Evolutionary conservation across 1,139 yeast species (phyloP), one percentile per base, ranked within the genome.

Genomic region (Geotrichum bryndzae): DNA sequence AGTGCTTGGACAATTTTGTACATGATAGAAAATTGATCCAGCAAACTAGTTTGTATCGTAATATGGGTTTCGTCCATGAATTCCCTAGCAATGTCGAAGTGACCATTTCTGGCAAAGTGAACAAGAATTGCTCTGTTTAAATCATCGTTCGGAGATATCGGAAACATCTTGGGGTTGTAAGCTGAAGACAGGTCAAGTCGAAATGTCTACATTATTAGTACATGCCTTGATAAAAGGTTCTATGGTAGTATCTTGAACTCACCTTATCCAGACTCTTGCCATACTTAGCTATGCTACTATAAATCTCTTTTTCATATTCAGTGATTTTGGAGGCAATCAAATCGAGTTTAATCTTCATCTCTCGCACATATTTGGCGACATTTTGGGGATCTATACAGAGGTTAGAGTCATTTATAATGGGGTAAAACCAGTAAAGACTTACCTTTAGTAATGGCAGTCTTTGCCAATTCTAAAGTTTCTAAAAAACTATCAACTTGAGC

Each of bases 21-120:
- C 71, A 80, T 68, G 11, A 72, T 65, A 31, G 70, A 66, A 63
- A 80, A 80, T 58, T 73, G 74, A 2, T 64, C 64, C n/a, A 76
- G 64, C 53, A 77, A 64, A 13, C 68, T 68, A 7, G 61, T 66
- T 0, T 78, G 76, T 1, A 75, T 69, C 10, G 65, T 57, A 7
- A 79, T 65, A 0, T 65, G 64, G 1, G 77, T 69, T 59, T 78
- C 82, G 7, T 65, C 60, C 65, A 72, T 72, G 57, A 78, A 67
- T 11, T 61, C 65, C 3, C 70, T 64, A 3, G 77, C 76, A 15
- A 75, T 73, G 1, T 76, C 77, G 63, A 80, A 78, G 54, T 79
- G 75, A 1, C 83, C 84, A 31, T 73, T 74, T 27, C 83, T 69
- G 18, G 79, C 67, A 51, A 81, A 66, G 68, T 81, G 83, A 74